Conservation (phyloP, 2,329 filamentous ascomycete genomes). For the Aureobasidium zeae region DNA sequence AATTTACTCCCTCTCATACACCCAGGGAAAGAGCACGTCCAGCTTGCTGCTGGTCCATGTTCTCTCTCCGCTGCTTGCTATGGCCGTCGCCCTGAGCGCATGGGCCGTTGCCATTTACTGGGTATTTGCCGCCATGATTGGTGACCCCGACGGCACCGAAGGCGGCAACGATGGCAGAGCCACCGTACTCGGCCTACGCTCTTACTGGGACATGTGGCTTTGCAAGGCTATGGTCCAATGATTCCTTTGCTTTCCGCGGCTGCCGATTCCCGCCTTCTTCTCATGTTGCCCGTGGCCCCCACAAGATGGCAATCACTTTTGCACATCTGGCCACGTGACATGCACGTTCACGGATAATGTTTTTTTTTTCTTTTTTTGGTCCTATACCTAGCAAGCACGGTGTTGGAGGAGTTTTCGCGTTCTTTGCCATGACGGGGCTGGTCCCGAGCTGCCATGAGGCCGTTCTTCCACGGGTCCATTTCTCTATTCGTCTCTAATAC, state of each 20-base stretch:
- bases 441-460: too few species aligned
- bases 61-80: constrained; percentile 47
- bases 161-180: constrained; percentile 52
- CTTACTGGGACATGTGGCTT: constrained; percentile 54
- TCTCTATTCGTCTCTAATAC: too few species aligned
- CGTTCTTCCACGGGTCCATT: too few species aligned
- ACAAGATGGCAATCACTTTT: not conserved
- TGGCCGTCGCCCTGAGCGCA: constrained; percentile 46
- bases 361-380: too few species aligned
- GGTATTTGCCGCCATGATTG: constrained; percentile 52
- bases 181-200: constrained; percentile 48
- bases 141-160: constrained; percentile 51
- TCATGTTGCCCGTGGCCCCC: not conserved
- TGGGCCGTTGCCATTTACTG: constrained; percentile 55
- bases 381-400: constrained; percentile 10
- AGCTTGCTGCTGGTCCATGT: constrained; percentile 46
- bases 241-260: not conserved
- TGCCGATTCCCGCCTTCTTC: not conserved
- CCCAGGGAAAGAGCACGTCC: constrained; percentile 32
- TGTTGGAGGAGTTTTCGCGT: constrained; percentile 15
- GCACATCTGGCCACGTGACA: not conserved
- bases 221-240: constrained; percentile 10
- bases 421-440: too few species aligned
- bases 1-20: constrained; percentile 36
- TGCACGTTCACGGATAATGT: not conserved